Evolutionary conservation across 2,329 filamentous ascomycete species (phyloP).

Genomic region (Colletotrichum liriopes): DNA sequence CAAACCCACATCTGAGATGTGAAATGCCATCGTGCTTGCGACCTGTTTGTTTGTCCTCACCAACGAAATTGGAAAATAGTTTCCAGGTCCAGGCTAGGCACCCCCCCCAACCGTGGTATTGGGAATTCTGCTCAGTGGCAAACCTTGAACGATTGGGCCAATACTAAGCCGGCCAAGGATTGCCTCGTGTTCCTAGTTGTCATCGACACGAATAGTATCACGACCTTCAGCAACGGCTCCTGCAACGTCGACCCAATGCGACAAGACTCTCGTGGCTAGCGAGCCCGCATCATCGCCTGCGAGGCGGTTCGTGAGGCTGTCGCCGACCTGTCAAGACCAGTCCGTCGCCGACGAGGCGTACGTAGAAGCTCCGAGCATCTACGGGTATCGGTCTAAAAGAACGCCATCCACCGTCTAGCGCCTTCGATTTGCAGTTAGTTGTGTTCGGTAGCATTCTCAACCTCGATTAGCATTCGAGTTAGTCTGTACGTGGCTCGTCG

Average conservation of each 20-base stretch:
- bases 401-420: neutral
- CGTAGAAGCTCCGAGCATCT: constrained; percentile 8
- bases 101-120: constrained; percentile 12
- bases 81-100: neutral
- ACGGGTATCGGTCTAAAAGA: constrained; percentile 8
- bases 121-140: constrained; percentile 22
- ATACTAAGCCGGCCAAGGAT: neutral
- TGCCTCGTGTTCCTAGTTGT: neutral
- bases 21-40: constrained; percentile 15
- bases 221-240: neutral
- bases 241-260: neutral
- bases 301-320: constrained; percentile 6
- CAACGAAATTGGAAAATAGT: neutral
- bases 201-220: neutral
- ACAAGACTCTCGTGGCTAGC: constrained; percentile 9
- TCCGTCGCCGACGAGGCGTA: neutral
- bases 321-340: neutral
- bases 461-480: constrained; percentile 9
- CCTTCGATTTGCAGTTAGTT: neutral
- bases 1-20: constrained; percentile 4
- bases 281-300: neutral
- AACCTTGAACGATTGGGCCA: constrained; percentile 1
- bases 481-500: constrained; percentile 9
- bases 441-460: constrained; percentile 9
- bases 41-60: constrained; percentile 10